Percentiles rank a stretch among this genome's conserved stretches.
Evolutionary conservation across 2,329 filamentous ascomycete species (phyloP).

Genomic region (Nemania serpens): DNA sequence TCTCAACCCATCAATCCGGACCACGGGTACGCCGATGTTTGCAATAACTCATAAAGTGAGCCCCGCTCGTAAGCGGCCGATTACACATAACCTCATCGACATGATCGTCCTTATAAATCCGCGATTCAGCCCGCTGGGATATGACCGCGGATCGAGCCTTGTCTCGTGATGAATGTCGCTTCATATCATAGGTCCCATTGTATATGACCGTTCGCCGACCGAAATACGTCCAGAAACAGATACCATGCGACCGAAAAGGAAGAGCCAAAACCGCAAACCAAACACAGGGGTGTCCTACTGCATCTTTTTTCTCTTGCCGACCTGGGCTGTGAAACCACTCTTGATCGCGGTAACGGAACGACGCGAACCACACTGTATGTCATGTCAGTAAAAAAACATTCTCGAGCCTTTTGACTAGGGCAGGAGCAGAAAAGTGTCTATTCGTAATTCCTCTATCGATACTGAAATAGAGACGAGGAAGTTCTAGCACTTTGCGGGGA

Average conservation of each 20-base stretch:
- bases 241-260: conserved; percentile 14
- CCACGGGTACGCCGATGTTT: neutral
- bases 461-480: neutral
- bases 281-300: conserved; percentile 45
- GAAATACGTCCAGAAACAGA: conserved; percentile 20
- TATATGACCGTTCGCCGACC: conserved; percentile 15
- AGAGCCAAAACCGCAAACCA: conserved; percentile 9
- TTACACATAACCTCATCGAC: neutral
- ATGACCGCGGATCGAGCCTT: neutral
- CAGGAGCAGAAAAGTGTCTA: no score
- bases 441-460: neutral
- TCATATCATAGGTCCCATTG: conserved; percentile 22
- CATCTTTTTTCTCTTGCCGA: conserved; percentile 97
- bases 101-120: neutral
- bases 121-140: neutral
- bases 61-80: neutral
- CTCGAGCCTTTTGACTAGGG: no score
- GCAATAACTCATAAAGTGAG: neutral
- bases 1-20: neutral
- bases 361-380: conserved; percentile 66
- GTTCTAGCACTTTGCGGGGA: neutral
- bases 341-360: conserved; percentile 97
- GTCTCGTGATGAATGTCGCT: conserved; percentile 6
- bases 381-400: no score
- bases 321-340: conserved; percentile 99